Base-by-base conservation (phyloP, 495 filamentous ascomycete species). In the Podospora tetraspora region DNA sequence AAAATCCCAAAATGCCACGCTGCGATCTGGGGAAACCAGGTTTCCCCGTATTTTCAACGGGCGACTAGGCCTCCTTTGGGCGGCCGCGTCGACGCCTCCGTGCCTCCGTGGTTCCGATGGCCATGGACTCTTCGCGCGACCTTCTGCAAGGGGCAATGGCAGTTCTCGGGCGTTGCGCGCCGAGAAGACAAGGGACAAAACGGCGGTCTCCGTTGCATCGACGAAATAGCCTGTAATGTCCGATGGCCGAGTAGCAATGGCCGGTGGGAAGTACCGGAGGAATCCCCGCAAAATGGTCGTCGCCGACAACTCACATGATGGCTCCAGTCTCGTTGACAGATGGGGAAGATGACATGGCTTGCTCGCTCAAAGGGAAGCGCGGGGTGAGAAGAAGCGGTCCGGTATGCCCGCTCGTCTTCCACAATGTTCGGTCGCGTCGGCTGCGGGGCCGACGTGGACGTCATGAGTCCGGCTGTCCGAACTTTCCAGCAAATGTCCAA, bases 131-230 rank as follows among this genome's bases (percentile, higher is more conserved):
- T 52, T 52, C 43, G 43, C 63, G 19, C 63, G 43, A 59, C 63
- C 43, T 59, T 43, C 63, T 66, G 22, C 13, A 66, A 66, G 22
- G 21, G 63, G 63, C 13, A 66, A 27, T 27, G 16, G 29, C 63
- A 52, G 56, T 11, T 24, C 23, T 25, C 27, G 24, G 25, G 4
- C 16, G 43, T 52, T 24, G 63, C 13, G 25, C 8, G 13, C 43
- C 13, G 56, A 32, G 10, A 9, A 13, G 1, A 21, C 34, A 57
- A 64, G 5, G 7, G 11, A 8, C 11, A 16, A 37, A 56, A 13
- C n/a, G n/a, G 62, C 21, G 1, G 6, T 7, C 43, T 6, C 7
- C 43, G 43, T 52, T 52, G 43, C 43, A 52, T 52, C 43, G 43
- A 52, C 43, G n/a, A 0, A 52, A 52, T 52, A 52, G 43, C 43